Base-by-base conservation (phyloP, 768 basidiomycete species). In the Naematelia encephala region DNA sequence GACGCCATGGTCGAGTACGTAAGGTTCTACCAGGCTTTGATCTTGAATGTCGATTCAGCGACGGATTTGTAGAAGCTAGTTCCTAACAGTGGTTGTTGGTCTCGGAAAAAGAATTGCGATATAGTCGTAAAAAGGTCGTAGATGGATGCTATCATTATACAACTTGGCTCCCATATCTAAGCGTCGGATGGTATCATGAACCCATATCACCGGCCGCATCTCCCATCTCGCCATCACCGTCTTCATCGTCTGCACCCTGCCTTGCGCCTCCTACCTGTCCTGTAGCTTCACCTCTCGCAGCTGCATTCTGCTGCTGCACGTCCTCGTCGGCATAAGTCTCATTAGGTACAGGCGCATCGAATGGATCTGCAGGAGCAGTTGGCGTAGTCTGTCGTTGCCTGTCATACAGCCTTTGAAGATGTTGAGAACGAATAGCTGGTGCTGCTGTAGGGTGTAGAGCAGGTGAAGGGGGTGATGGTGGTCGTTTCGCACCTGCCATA, bases 401-500 rank as follows among this genome's bases (percentile, higher is more conserved):
- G 14, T 61, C 61, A 10, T 60, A 57, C 5, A 64, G 65, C 34
- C 65, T 58, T 16, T 56, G 60, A 1, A 73, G 56, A 45, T 73
- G 72, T 29, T 48, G n/a, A 1, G 67, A 69, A 3, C 72, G 57
- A 5, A 67, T 61, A 2, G 42, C 52, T 4, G 63, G 72, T 22
- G 57, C 27, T 4, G 49, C 34, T 1, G 51, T 23, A 0, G 71
- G 71, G 21, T 56, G 62, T 2, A 73, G 57, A 0, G 67, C 52
- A 8, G 72, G 72, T 26, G 72, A 73, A 19, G 72, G 72, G 5
- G 72, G 72, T 48, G 72, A 73, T 19, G 69, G 69, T 4, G 72
- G 69, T 59, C 72, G 23, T 63, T 73, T 73, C 10, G 69, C 72
- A n/a, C 72, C 71, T 26, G 72, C 72, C 72, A 73, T 73, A 4